Evolutionary conservation across 371 early-diverging fungal genomes (phyloP), one percentile per base, ranked within the genome.

Genomic region (Mucor saturninus): DNA sequence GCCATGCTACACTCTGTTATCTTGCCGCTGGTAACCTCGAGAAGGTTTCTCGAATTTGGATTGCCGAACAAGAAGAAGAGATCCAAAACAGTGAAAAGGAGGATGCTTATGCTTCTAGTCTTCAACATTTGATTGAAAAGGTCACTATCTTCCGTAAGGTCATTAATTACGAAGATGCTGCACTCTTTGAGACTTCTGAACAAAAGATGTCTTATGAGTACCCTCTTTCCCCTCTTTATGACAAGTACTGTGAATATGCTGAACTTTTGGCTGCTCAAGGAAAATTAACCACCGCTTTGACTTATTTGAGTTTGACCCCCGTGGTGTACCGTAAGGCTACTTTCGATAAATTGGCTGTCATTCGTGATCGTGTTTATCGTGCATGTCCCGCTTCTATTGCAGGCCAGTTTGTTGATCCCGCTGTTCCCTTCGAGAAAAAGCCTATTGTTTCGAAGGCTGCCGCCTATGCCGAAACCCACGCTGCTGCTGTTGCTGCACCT

Each of bases 101-200:
- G 7, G 48, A 61, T 28, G 46, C 49, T 9, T 61, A 65, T 5
- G 58, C 61, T 13, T 61, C 75, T 15, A 76, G 72, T 48, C 76
- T 97, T 42, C 96, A 96, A 54, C 72, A 83, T 42, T 75, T 97
- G 48, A 86, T 97, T 45, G 97, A 97, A 72, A 95, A 95, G 78
- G 89, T 96, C 15, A 86, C 94, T 8, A 89, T 97, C 14, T 94
- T 95, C 86, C 85, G 94, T 39, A 90, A 90, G 63, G 97, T 96
- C 0, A 92, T 96, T 59, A 86, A 88, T 37, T 97, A 88, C 74
- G 77, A 76, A 53, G 80, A 80, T 37, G n/a, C 61, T 32, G 62
- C 61, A 38, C 62, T 73, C 37, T 86, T 88, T 15, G 94, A 93
- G 32, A 61, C 78, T 5, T 71, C 69, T 28, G 72, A 74, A n/a